phyloP scores from a whole-genome alignment of 2,329 filamentous ascomycete species.

The Cadophora sp. region DNA sequence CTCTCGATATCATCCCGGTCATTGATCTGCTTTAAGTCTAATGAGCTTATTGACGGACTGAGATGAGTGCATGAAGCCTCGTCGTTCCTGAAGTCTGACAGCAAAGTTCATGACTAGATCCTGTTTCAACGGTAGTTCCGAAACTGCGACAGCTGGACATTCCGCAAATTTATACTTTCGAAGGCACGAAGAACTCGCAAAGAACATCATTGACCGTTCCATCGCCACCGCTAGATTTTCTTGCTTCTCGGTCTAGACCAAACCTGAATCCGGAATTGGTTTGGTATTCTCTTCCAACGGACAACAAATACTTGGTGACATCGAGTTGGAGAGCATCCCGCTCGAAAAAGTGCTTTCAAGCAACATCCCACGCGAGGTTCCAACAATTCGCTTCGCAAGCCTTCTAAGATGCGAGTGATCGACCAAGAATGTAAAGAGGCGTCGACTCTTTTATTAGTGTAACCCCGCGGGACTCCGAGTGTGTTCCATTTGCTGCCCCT shows the following conservation, averaged over 20 bases:
- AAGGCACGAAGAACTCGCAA: constrained; percentile 1
- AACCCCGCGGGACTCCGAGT: constrained; percentile 18
- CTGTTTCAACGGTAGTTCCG: not conserved
- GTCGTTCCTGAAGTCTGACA: not conserved
- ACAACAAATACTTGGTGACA: not conserved
- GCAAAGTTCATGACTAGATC: not conserved
- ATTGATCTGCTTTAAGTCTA: not conserved
- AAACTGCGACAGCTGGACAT: not conserved
- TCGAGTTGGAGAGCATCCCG: not conserved
- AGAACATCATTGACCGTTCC: not conserved
- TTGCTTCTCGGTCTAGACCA: not conserved
- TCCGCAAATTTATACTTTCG: not conserved
- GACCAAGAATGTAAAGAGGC: constrained; percentile 13
- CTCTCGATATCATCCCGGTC: not conserved
- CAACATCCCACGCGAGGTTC: constrained; percentile 10
- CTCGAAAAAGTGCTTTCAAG: not conserved
- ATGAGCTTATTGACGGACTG: not conserved
- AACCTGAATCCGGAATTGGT: not conserved
- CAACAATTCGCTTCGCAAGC: constrained; percentile 10
- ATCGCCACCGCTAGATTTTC: not conserved
- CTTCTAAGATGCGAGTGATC: constrained; percentile 24
- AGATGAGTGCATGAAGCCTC: not conserved
- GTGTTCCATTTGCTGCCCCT: constrained; percentile 13
- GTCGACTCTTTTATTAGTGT: constrained; percentile 1
- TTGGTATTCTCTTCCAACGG: not conserved